Percentiles rank a stretch among this genome's conserved stretches.
Conservation (phyloP, 257 asterid species). For the Scutellaria barbata region DNA sequence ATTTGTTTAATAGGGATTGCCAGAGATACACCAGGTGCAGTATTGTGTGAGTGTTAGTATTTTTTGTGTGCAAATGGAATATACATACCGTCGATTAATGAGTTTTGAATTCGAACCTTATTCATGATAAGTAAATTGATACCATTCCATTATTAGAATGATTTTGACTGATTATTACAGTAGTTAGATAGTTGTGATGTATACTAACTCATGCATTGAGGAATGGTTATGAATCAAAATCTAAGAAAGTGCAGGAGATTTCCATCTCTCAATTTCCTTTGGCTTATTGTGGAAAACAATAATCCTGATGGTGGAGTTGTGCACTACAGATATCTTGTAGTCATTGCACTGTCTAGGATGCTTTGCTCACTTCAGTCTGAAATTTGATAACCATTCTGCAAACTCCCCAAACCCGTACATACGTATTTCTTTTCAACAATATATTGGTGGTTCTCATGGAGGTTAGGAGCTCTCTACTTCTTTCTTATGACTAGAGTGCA, state of each 20-base stretch:
- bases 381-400: neutral
- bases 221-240: neutral
- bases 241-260: neutral
- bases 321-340: neutral
- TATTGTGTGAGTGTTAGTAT: too few species aligned
- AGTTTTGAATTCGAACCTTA: neutral
- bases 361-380: neutral
- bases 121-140: constrained; percentile 4
- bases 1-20: neutral
- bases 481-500: neutral
- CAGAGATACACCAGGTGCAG: too few species aligned
- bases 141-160: neutral
- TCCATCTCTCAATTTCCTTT: neutral
- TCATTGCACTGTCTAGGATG: neutral
- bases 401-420: neutral
- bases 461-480: neutral
- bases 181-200: neutral
- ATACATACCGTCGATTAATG: too few species aligned
- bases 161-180: neutral
- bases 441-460: neutral
- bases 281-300: neutral
- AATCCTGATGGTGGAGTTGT: neutral
- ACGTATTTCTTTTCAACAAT: neutral
- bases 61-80: too few species aligned
- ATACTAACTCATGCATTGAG: neutral